These are phyloP conservation scores for Arthrobotrys megalospora DNA, from an alignment of 2,329 filamentous ascomycete species.

Conservation along the genomic window DNA sequence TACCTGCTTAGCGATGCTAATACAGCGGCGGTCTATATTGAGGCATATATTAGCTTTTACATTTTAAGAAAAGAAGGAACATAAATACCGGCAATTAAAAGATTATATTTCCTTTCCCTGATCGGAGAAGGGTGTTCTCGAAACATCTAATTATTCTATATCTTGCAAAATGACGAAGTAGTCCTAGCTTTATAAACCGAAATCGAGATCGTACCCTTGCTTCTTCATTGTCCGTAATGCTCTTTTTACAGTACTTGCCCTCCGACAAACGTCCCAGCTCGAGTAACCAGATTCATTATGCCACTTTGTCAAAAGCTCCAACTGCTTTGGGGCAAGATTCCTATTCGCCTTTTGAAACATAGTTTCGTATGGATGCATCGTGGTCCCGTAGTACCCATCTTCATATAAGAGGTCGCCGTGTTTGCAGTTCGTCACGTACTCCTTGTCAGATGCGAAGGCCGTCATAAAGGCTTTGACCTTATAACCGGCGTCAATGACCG, in stretches of 20 bases:
- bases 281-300: conserved; percentile 4
- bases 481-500: conserved; percentile 66
- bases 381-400: conserved; percentile 7
- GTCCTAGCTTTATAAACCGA: not conserved
- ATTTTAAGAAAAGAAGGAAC: too few relatives aligned
- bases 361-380: conserved; percentile 30
- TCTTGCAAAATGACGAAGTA: not conserved
- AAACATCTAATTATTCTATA: not conserved
- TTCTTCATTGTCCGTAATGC: not conserved
- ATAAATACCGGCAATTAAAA: too few relatives aligned
- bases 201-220: not conserved
- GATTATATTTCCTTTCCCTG: too few relatives aligned
- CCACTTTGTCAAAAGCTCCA: conserved; percentile 20
- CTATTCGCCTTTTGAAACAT: conserved; percentile 47
- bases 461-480: conserved; percentile 66
- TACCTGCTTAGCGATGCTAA: too few relatives aligned
- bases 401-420: conserved; percentile 15
- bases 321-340: not conserved
- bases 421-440: not conserved
- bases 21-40: too few relatives aligned
- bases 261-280: conserved; percentile 13
- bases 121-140: too few relatives aligned
- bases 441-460: conserved; percentile 61
- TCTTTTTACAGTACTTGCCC: not conserved
- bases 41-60: too few relatives aligned